Evolutionary conservation across 352 stramenopile species (phyloP), one percentile per base, ranked within the genome.

Genomic region (Peronosclerospora sorghi): DNA sequence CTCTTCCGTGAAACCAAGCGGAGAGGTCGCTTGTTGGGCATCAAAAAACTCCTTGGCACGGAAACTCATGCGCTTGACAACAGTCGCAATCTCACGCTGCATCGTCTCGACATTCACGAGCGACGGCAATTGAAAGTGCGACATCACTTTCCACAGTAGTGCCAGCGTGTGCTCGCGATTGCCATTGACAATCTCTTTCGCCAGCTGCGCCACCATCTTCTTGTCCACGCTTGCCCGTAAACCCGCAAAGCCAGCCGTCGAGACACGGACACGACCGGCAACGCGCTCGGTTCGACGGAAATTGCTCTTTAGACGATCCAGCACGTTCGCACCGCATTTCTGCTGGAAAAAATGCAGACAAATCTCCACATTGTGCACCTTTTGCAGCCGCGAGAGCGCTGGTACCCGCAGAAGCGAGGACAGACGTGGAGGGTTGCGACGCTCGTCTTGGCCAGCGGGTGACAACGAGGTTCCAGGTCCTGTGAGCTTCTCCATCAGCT

Each of bases 121-220:
- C 1, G 75, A 74, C 21, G 74, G 70, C 20, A 98, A 54, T 47
- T 96, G 86, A 51, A 95, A 97, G 35, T 76, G 78, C 35, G 76
- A 77, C 48, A 97, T 90, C 9, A 97, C 76, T 29, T 86, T 81
- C 95, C 95, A 98, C 18, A 98, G 58, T 26, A 98, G 59, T 17
- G 87, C 79, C n/a, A 98, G 56, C 4, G 94, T 97, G 27, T 93
- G 91, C 53, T 96, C 86, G 15, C 90, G 85, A 59, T 98, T 83
- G 8, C 89, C 90, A 65, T 97, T 88, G 6, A 98, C 94, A 44
- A 98, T 95, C 24, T 98, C 86, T 55, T 97, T 96, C 5, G 92
- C 68, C 23, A 83, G 65, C 14, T 62, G 59, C 35, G 67, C 69
- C 28, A 85, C 43, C 35, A 82, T 42, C 42, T 81, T 83, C 8